phyloP scores from a whole-genome alignment of 352 stramenopile species.

The Phytophthora lateralis region DNA sequence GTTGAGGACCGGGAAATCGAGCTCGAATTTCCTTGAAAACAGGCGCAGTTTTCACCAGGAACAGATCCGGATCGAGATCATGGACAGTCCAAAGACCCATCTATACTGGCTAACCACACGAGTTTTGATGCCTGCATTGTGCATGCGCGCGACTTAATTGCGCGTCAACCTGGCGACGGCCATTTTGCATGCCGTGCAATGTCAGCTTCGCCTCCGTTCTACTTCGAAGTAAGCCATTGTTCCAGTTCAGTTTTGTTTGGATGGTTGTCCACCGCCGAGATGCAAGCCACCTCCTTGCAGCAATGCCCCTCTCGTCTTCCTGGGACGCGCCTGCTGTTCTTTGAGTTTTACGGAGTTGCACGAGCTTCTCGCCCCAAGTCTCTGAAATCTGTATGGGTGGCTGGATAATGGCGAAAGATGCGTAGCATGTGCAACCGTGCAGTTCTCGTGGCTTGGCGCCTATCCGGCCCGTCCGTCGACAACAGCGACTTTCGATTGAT shows the following conservation, averaged over 20 bases:
- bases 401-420: slow-evolving; percentile 35
- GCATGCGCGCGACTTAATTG: slow-evolving; percentile 5
- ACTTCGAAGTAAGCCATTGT: background rate
- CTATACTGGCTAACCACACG: slow-evolving; percentile 7
- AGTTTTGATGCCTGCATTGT: slow-evolving; percentile 10
- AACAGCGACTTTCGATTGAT: slow-evolving; percentile 19
- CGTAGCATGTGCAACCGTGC: slow-evolving; percentile 30
- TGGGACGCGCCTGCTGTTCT: slow-evolving; percentile 35
- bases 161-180: background rate
- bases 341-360: slow-evolving; percentile 36
- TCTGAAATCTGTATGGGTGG: slow-evolving; percentile 6
- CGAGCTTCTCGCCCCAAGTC: slow-evolving; percentile 16
- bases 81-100: slow-evolving; percentile 14
- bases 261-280: slow-evolving; percentile 3
- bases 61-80: slow-evolving; percentile 23
- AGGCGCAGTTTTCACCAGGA: slow-evolving; percentile 29
- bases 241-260: background rate
- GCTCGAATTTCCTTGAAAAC: slow-evolving; percentile 20
- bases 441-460: slow-evolving; percentile 25
- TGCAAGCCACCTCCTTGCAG: slow-evolving; percentile 15
- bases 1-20: slow-evolving; percentile 26
- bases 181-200: slow-evolving; percentile 2
- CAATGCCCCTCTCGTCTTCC: slow-evolving; percentile 27
- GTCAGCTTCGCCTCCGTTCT: background rate
- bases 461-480: slow-evolving; percentile 11